Evolutionary conservation across 345 rosid species (phyloP).

Genomic region (Mangifera indica): DNA sequence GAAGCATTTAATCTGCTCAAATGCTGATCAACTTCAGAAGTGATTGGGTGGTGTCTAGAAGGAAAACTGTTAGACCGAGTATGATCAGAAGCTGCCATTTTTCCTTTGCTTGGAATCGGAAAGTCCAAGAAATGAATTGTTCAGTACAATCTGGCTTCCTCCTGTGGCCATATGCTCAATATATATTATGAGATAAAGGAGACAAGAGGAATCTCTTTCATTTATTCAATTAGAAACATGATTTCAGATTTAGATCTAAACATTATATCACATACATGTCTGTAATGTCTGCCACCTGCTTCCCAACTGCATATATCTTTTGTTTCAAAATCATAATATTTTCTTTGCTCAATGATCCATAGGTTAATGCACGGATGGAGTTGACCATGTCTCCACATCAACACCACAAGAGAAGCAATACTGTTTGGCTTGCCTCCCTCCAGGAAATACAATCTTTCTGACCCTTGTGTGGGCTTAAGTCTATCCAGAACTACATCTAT

Average conservation of each 20-base stretch:
- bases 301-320: neutral
- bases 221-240: neutral
- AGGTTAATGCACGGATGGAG: too few species aligned
- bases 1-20: slow-evolving; percentile 31
- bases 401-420: too few species aligned
- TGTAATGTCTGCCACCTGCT: slow-evolving; percentile 10
- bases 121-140: neutral
- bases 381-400: too few species aligned
- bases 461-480: too few species aligned
- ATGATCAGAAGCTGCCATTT: slow-evolving; percentile 23
- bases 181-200: slow-evolving; percentile 2
- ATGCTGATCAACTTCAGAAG: slow-evolving; percentile 36
- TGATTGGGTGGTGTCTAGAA: slow-evolving; percentile 38
- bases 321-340: neutral
- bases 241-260: slow-evolving; percentile 10
- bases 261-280: neutral
- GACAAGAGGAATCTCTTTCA: slow-evolving; percentile 24
- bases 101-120: too few species aligned
- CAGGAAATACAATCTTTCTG: too few species aligned
- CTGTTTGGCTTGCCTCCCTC: too few species aligned
- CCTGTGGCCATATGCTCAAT: neutral
- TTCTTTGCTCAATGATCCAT: neutral
- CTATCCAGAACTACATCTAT: too few species aligned
- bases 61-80: slow-evolving; percentile 49
- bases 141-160: neutral